Evolutionary conservation across 768 basidiomycete species (phyloP), one percentile per base, ranked within the genome.

Genomic region (Phylloporus rhodoxanthus): DNA sequence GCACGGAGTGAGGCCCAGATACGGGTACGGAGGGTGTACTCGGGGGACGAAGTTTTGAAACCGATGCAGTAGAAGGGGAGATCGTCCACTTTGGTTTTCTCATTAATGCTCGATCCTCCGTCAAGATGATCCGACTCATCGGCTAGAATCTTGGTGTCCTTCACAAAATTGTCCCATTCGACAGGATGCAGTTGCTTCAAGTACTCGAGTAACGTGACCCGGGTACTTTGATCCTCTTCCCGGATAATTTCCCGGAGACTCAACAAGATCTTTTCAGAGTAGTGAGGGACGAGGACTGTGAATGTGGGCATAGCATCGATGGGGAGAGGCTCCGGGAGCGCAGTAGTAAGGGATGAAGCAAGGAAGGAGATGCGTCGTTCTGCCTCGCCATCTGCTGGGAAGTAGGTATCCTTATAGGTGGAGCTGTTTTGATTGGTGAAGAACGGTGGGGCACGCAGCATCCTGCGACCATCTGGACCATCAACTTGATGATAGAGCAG

Each of bases 141-240:
- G 0, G 91, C 92, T 33, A 98, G 75, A 56, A 99, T 99, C 76
- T 98, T 99, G 54, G 96, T 99, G 63, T 99, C 96, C 75, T 94
- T 93, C 59, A 99, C 96, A 63, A 99, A 99, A 69, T 99, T 99
- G 72, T 97, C 96, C 96, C 96, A 99, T 66, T 99, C 96, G 50
- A 97, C 78, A 17, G 96, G 95, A 66, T 98, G 96, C 41, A 99
- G 76, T 67, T 99, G 96, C 70, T 99, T 99, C 66, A 98, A 75
- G 68, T 99, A 99, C 70, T 99, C 96, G 50, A 99, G 79, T 20
- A 97, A 75, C 8, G 96, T 99, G 50, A 99, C 96, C 4, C 96
- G 91, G 8, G 95, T 97, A 64, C 81, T 95, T 64, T 87, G 85
- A 62, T 98, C 94, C 66, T 98, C 94, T 68, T 99, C 96, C 49